Percentiles rank a stretch among this genome's conserved stretches.
Conservation (phyloP, 1,284 basidiomycete genomes). For the Pseudozyma sp. region DNA sequence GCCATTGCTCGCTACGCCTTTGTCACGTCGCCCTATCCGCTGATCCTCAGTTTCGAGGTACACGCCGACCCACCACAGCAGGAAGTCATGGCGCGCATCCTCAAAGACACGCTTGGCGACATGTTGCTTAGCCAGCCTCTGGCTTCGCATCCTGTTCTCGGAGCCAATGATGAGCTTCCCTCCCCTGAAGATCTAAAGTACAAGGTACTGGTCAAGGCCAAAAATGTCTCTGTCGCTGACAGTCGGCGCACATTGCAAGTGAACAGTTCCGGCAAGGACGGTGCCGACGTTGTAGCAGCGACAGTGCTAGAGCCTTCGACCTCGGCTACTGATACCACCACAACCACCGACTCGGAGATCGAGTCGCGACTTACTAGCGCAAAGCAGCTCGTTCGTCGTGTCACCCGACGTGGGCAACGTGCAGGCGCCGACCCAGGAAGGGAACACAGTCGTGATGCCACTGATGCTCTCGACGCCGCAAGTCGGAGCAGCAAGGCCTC, state of each 20-base stretch:
- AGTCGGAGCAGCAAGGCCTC: conserved; percentile 18
- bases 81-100: conserved; percentile 81
- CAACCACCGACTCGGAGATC: conserved; percentile 47
- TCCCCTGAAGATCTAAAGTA: conserved; percentile 88
- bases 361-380: conserved; percentile 46
- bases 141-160: conserved; percentile 69
- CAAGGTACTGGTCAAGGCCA: conserved; percentile 82
- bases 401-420: conserved; percentile 28
- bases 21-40: conserved; percentile 88
- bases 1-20: conserved; percentile 95
- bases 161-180: conserved; percentile 73
- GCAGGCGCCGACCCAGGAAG: background rate
- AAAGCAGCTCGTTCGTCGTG: conserved; percentile 51
- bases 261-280: conserved; percentile 7
- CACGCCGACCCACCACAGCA: conserved; percentile 88
- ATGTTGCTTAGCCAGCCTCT: conserved; percentile 71
- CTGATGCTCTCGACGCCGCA: conserved; percentile 3
- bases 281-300: conserved; percentile 15
- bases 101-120: conserved; percentile 83
- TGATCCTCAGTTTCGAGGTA: conserved; percentile 94
- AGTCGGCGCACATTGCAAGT: conserved; percentile 13
- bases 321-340: conserved; percentile 34
- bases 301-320: conserved; percentile 24
- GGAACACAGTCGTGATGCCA: conserved; percentile 12
- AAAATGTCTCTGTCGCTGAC: conserved; percentile 44